phyloP scores from a whole-genome alignment of 805 yeast genomes.

The Saccharomycopsis javanensis region DNA sequence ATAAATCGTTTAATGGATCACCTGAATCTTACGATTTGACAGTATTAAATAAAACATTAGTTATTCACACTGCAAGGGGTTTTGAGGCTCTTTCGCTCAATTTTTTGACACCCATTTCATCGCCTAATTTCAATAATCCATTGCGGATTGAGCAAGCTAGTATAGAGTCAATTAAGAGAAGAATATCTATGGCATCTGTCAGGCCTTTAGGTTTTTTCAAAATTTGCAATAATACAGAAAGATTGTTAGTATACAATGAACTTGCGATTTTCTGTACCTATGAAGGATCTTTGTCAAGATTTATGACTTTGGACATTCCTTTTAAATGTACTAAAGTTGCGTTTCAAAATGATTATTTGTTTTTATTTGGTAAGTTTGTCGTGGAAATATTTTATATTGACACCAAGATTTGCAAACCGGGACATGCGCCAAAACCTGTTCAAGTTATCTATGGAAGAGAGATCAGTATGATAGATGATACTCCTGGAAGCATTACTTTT shows the following conservation, averaged over 20 bases:
- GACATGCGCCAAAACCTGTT: constrained; percentile 36
- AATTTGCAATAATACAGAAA: constrained; percentile 42
- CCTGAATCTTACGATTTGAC: constrained; percentile 54
- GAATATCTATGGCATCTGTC: constrained; percentile 29
- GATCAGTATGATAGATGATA: constrained; percentile 36
- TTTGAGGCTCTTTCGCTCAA: constrained; percentile 56
- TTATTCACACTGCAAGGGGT: constrained; percentile 58
- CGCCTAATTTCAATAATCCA: constrained; percentile 31
- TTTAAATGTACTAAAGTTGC: constrained; percentile 33
- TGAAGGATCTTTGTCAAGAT: constrained; percentile 41
- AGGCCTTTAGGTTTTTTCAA: constrained; percentile 57
- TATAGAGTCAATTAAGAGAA: constrained; percentile 33
- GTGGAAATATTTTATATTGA: constrained; percentile 60
- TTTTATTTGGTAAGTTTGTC: constrained; percentile 53
- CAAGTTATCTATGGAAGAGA: constrained; percentile 71
- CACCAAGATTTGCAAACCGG: constrained; percentile 27
- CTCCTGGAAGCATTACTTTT: constrained; percentile 31
- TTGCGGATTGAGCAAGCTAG: constrained; percentile 22
- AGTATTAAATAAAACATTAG: constrained; percentile 54
- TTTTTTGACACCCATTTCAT: constrained; percentile 41
- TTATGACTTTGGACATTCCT: constrained; percentile 33
- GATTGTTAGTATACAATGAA: constrained; percentile 58
- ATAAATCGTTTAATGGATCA: constrained; percentile 40
- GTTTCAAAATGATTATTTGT: constrained; percentile 37
- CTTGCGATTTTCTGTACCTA: constrained; percentile 59